phyloP scores from a whole-genome alignment of 208 protist genomes.

The Endotrypanum monterogeii region DNA sequence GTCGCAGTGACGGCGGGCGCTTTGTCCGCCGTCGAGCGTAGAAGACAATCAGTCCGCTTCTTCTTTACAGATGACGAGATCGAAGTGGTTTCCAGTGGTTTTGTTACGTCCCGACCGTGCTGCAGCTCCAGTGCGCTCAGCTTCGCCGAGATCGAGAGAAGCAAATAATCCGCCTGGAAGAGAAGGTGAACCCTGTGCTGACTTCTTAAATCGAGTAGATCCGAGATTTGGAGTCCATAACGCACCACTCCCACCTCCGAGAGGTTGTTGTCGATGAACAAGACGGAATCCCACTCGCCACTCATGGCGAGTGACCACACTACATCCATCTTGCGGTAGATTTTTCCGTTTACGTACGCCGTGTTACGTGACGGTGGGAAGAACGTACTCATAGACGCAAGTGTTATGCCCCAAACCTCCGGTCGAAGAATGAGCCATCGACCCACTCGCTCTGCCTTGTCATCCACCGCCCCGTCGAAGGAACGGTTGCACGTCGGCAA shows the following conservation, averaged over 20 bases:
- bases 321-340: constrained; percentile 84
- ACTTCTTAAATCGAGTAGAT: constrained; percentile 50
- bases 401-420: constrained; percentile 76
- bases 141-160: constrained; percentile 54
- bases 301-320: constrained; percentile 78
- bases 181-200: constrained; percentile 44
- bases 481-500: constrained; percentile 27
- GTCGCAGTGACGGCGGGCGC: not conserved
- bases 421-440: constrained; percentile 83
- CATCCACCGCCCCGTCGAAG: constrained; percentile 26
- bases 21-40: not conserved
- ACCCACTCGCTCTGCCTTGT: constrained; percentile 31
- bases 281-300: constrained; percentile 78
- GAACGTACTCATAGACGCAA: constrained; percentile 61
- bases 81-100: constrained; percentile 14
- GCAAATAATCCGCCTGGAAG: constrained; percentile 64
- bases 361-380: constrained; percentile 64
- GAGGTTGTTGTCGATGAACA: constrained; percentile 90
- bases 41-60: not conserved
- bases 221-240: constrained; percentile 57
- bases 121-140: constrained; percentile 42
- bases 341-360: constrained; percentile 75
- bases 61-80: not conserved
- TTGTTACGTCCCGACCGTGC: constrained; percentile 44
- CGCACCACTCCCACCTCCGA: constrained; percentile 74